These are phyloP conservation scores for Helianthus tuberosus DNA, from an alignment of 129 eudicot genomes.

Conservation along the genomic window DNA sequence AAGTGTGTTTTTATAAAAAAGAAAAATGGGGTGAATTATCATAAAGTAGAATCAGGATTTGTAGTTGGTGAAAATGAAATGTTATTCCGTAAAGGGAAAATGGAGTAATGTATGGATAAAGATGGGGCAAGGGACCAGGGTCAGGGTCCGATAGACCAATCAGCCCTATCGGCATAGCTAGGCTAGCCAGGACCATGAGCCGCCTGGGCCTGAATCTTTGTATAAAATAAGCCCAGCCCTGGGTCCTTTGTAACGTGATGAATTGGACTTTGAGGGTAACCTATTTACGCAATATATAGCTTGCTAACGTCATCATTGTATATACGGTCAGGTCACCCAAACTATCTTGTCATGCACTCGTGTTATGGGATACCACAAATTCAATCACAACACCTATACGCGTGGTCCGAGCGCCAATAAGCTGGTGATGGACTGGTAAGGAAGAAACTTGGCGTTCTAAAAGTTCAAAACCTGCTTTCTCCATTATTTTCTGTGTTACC, in stretches of 20 bases:
- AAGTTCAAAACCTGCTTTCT: too few relatives aligned
- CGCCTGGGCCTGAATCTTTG: conserved; percentile 22
- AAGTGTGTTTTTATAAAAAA: too few relatives aligned
- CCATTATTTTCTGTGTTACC: too few relatives aligned
- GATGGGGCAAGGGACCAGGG: conserved; percentile 20
- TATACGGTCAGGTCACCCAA: conserved; percentile 5
- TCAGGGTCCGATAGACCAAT: conserved; percentile 8
- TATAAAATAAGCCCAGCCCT: neutral
- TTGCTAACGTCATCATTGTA: conserved; percentile 30
- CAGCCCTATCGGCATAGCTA: neutral
- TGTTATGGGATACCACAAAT: conserved; percentile 12
- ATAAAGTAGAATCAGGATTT: too few relatives aligned
- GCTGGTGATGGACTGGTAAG: too few relatives aligned
- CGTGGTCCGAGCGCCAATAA: too few relatives aligned
- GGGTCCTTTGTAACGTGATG: conserved; percentile 43
- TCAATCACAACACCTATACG: neutral
- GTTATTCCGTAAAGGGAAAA: conserved; percentile 32
- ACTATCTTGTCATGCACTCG: conserved; percentile 34
- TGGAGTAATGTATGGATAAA: conserved; percentile 35
- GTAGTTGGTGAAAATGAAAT: neutral
- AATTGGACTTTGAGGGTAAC: conserved; percentile 7
- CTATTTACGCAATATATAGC: conserved; percentile 19
- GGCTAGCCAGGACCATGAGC: conserved; percentile 29
- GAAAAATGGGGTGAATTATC: too few relatives aligned
- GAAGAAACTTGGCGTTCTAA: too few relatives aligned